phyloP scores from a whole-genome alignment of 2,329 filamentous ascomycete genomes.

The Hymenotorrendiella dingleyae region DNA sequence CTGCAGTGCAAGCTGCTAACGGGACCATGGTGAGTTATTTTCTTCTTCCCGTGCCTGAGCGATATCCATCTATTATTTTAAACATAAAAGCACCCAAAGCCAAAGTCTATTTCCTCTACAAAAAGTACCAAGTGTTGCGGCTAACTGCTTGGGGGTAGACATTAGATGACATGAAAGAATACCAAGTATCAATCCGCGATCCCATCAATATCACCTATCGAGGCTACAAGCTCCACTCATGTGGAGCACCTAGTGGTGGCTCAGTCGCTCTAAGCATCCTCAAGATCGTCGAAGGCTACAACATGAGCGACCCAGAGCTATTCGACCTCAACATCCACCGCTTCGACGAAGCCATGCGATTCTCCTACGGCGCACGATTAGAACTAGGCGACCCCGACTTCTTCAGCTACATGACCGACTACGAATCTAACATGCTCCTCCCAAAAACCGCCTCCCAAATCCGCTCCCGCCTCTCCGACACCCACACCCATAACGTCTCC shows the following conservation, averaged over 20 bases:
- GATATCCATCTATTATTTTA: too few relatives aligned
- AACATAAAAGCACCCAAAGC: too few relatives aligned
- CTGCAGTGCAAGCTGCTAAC: constrained; percentile 49
- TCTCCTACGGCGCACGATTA: constrained; percentile 76
- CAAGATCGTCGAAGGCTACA: constrained; percentile 71
- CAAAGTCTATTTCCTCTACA: too few relatives aligned
- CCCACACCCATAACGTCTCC: constrained; percentile 62
- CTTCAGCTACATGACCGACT: constrained; percentile 54
- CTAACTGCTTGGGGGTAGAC: too few relatives aligned
- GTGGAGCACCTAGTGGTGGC: constrained; percentile 72
- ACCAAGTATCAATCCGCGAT: constrained; percentile 59
- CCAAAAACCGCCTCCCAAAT: constrained; percentile 52
- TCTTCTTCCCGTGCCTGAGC: too few relatives aligned
- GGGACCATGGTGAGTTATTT: too few relatives aligned
- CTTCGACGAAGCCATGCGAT: constrained; percentile 82
- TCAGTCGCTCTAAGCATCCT: constrained; percentile 60
- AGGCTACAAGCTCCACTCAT: constrained; percentile 63
- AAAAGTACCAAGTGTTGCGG: too few relatives aligned
- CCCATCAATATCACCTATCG: constrained; percentile 60
- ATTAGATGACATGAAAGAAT: constrained; percentile 55
- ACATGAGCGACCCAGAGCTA: constrained; percentile 39
- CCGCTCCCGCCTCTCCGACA: constrained; percentile 63
- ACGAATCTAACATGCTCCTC: constrained; percentile 64
- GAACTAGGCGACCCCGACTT: constrained; percentile 78
- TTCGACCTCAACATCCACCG: constrained; percentile 67